phyloP scores from a whole-genome alignment of 371 early-diverging fungal species.

The Haplosporangium sp. region DNA sequence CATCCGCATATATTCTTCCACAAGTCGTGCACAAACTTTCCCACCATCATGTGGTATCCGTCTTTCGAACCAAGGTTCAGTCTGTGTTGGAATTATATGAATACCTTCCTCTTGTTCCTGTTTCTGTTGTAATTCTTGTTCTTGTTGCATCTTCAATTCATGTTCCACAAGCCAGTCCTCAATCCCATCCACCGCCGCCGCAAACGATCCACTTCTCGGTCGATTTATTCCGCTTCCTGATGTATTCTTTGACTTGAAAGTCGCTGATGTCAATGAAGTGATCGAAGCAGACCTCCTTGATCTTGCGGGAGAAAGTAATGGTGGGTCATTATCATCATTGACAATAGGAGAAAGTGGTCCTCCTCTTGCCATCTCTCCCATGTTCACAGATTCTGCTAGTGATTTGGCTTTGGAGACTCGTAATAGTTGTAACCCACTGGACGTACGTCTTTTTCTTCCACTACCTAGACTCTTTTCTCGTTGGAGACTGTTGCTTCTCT shows the following conservation, averaged over 20 bases:
- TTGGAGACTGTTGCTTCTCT: neutral
- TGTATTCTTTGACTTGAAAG: constrained; percentile 8
- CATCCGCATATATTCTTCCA: constrained; percentile 60
- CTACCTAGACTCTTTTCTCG: neutral
- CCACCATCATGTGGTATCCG: constrained; percentile 67
- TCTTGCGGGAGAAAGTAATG: constrained; percentile 18
- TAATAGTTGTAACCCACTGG: neutral
- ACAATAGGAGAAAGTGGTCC: constrained; percentile 24
- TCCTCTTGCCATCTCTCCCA: constrained; percentile 32
- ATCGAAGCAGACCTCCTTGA: constrained; percentile 21
- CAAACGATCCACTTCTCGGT: constrained; percentile 6
- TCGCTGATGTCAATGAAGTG: constrained; percentile 18
- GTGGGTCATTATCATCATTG: constrained; percentile 12
- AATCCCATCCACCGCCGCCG: neutral
- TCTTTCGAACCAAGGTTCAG: constrained; percentile 20
- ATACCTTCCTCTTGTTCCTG: constrained; percentile 2
- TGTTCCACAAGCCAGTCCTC: constrained; percentile 5
- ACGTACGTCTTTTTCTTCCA: neutral
- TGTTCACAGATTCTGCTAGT: constrained; percentile 29
- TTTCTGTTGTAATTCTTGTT: neutral
- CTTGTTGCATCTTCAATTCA: neutral
- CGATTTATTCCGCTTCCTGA: neutral
- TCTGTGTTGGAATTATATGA: neutral
- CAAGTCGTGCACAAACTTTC: constrained; percentile 59
- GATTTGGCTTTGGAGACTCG: constrained; percentile 20